Evolutionary conservation across 345 rosid species (phyloP).

Genomic region (Xanthoceras sorbifolium): DNA sequence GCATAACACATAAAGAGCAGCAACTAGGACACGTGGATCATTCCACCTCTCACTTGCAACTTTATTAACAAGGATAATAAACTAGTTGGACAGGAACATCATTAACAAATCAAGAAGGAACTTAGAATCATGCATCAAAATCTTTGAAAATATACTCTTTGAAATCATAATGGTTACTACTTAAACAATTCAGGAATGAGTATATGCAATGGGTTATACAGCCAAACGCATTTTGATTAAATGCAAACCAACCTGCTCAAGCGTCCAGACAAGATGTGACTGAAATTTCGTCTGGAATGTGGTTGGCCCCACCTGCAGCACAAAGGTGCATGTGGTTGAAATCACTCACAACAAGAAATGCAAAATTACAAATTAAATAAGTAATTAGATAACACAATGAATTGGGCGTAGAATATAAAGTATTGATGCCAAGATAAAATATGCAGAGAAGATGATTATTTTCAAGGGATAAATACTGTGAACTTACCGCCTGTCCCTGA

Average conservation of each 20-base stretch:
- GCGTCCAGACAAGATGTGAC: slow-evolving; percentile 86
- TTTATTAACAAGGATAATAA: background rate
- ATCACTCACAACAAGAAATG: background rate
- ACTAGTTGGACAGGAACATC: background rate
- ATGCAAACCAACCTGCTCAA: slow-evolving; percentile 73
- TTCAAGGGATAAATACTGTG: background rate
- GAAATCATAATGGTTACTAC: background rate
- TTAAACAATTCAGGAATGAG: background rate
- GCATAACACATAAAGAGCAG: background rate
- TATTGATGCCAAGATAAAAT: background rate
- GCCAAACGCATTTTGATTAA: background rate
- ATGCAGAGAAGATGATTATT: slow-evolving; percentile 2
- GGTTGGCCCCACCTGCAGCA: slow-evolving; percentile 72
- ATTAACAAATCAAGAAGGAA: background rate
- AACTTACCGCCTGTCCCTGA: slow-evolving; percentile 79
- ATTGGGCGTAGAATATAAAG: background rate
- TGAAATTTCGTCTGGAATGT: slow-evolving; percentile 82
- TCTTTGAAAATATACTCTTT: background rate
- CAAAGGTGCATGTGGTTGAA: slow-evolving; percentile 12
- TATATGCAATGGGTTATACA: background rate
- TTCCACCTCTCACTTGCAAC: background rate
- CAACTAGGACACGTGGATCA: background rate
- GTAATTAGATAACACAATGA: background rate
- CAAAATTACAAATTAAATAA: background rate
- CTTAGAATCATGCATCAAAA: background rate